Conservation (phyloP, 441 rosid species). For the Gossypium gossypioides region DNA sequence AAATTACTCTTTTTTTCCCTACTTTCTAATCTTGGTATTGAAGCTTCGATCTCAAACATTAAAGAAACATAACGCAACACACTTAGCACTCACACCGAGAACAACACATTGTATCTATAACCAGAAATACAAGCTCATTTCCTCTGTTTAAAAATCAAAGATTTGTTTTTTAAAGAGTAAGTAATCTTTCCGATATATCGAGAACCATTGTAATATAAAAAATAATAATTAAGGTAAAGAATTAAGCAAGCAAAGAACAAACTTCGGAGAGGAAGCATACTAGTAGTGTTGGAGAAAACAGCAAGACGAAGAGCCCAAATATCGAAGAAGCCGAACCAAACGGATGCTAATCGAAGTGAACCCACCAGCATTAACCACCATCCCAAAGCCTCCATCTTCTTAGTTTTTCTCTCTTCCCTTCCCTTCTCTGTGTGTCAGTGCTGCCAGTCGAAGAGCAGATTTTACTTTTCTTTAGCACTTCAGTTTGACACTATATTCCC, state of each 20-base stretch:
- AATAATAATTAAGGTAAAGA: background rate
- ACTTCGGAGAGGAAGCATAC: constrained; percentile 5
- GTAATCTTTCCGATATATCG: background rate
- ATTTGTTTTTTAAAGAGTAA: background rate
- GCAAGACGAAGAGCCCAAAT: constrained; percentile 29
- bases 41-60: background rate
- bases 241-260: background rate
- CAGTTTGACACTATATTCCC: background rate
- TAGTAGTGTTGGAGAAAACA: constrained; percentile 24
- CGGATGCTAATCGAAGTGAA: constrained; percentile 26
- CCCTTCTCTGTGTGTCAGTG: background rate
- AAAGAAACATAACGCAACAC: constrained; percentile 4
- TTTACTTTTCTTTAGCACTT: background rate
- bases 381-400: constrained; percentile 22
- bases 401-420: background rate
- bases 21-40: constrained; percentile 5
- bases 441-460: background rate
- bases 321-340: constrained; percentile 34
- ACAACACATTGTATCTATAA: constrained; percentile 5
- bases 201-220: background rate
- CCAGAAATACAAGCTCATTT: background rate
- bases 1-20: background rate
- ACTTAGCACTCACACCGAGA: constrained; percentile 3
- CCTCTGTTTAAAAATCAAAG: background rate
- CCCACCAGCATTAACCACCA: constrained; percentile 35